Base-by-base conservation (phyloP, 2,329 filamentous ascomycete genomes). In the Microcyclospora tardicrescens region DNA sequence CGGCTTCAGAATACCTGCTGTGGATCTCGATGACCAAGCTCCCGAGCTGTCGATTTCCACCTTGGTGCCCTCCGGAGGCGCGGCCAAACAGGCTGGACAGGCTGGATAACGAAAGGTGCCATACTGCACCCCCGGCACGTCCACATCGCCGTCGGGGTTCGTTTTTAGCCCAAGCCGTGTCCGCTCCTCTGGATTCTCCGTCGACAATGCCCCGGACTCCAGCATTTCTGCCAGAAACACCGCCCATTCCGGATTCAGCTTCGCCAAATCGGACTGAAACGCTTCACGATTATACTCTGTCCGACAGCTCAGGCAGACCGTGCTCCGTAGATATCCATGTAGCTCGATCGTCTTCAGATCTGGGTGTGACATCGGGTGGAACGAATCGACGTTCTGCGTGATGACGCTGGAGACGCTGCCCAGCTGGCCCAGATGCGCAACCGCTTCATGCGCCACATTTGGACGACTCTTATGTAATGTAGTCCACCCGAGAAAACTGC, bases 321-420 rank as follows among this genome's bases (percentile, higher is more conserved):
- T 73, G 24, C 80, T 76, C 47, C 87, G 75, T 35, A 98, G 70
- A 61, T 91, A 93, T 49, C 91, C 91, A 60, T 98, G 91, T 36
- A 98, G 71, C 61, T 96, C 89, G 34, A 93, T 66, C 9, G 84
- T 91, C 5, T 75, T 72, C 33, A 87, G 62, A 9, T 68, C 57
- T 0, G 86, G 84, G 59, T 95, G 87, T 1, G 85, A 81, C 42
- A 65, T 64, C 2, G 72, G 68, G 61, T 98, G 91, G 58, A 98
- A 93, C 2, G 86, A 94, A 63, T 98, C 91, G 37, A 98, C 91
- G 56, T 96, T 96, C 59, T 98, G 91, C 31, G 91, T 96, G 49
- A 98, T 77, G 42, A 95, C 83, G 38, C 68, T 75, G 41, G 72
- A 73, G 32, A 95, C 67, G 36, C 86, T 62, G 2, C 86, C 87